A percentile compares a stretch with the other conserved stretches of the same genome.
Conservation (phyloP, 169 alveolate genomes). For the Ichthyophthirius multifiliis region DNA sequence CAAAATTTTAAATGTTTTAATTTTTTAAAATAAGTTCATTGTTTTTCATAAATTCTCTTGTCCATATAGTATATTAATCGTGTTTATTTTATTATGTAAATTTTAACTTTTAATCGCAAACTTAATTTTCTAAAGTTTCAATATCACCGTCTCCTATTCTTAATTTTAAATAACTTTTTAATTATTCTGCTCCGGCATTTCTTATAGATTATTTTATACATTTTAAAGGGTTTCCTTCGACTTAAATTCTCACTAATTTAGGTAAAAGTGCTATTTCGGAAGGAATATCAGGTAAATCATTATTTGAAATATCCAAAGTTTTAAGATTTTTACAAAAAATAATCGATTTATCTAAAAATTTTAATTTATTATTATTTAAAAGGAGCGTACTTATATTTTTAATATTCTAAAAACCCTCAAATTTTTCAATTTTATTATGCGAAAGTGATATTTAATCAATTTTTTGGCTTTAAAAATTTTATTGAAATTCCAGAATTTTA, state of each 20-base stretch:
- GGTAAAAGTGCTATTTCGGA: conserved; percentile 66
- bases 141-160: conserved; percentile 63
- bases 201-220: conserved; percentile 74
- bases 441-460: conserved; percentile 68
- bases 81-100: too few relatives aligned
- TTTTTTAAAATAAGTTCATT: conserved; percentile 42
- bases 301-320: conserved; percentile 78
- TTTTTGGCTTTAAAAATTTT: conserved; percentile 52
- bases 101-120: conserved; percentile 30
- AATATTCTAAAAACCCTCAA: conserved; percentile 56
- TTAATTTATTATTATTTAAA: conserved; percentile 76
- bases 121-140: conserved; percentile 12
- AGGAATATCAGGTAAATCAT: conserved; percentile 74
- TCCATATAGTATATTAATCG: conserved; percentile 50
- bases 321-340: conserved; percentile 55
- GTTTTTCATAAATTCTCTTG: conserved; percentile 50
- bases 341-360: conserved; percentile 61
- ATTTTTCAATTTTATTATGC: conserved; percentile 57
- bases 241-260: conserved; percentile 63
- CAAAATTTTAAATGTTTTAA: conserved; percentile 19
- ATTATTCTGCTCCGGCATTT: conserved; percentile 73
- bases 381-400: conserved; percentile 68
- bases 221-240: conserved; percentile 85
- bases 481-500: conserved; percentile 47
- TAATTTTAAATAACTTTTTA: conserved; percentile 67